A percentile compares a stretch with the other conserved stretches of the same genome.
Conservation (phyloP, 768 basidiomycete species). For the Auricularia cornea region DNA sequence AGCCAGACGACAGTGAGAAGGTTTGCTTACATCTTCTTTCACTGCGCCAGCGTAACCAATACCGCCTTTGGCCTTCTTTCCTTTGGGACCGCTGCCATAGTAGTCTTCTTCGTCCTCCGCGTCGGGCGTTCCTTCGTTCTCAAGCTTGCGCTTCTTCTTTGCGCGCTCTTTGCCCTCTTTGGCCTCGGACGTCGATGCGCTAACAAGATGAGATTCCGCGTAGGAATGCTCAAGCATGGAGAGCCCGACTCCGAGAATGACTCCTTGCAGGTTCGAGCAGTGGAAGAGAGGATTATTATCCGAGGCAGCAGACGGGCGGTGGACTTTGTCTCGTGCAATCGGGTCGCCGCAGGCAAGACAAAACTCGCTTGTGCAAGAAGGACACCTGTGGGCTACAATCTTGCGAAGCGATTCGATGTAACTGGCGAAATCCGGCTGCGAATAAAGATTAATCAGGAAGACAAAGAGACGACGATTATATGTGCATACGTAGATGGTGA, state of each 20-base stretch:
- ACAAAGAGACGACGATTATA: background rate
- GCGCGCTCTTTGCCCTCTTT: constrained; percentile 36
- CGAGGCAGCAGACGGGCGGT: constrained; percentile 28
- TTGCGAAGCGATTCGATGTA: constrained; percentile 59
- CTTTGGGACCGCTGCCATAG: constrained; percentile 35
- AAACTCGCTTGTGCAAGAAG: constrained; percentile 42
- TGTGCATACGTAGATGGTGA: constrained; percentile 65
- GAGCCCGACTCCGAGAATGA: constrained; percentile 84
- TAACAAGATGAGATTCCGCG: constrained; percentile 18
- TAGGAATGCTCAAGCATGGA: constrained; percentile 76
- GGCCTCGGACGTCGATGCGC: constrained; percentile 16
- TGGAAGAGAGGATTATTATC: constrained; percentile 66
- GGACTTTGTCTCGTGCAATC: constrained; percentile 36
- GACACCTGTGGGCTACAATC: constrained; percentile 54
- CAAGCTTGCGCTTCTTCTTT: constrained; percentile 11
- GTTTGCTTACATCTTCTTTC: constrained; percentile 69
- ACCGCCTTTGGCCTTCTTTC: constrained; percentile 69
- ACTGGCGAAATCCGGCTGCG: constrained; percentile 59
- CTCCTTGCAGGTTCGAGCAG: constrained; percentile 82
- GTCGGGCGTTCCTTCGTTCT: constrained; percentile 27
- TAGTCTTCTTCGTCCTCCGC: constrained; percentile 44
- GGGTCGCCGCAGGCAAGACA: constrained; percentile 71
- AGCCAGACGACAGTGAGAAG: background rate
- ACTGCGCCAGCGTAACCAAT: constrained; percentile 80
- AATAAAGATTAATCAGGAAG: constrained; percentile 1